phyloP scores from a whole-genome alignment of 805 yeast species.

The Saccharomycopsis sp. region DNA sequence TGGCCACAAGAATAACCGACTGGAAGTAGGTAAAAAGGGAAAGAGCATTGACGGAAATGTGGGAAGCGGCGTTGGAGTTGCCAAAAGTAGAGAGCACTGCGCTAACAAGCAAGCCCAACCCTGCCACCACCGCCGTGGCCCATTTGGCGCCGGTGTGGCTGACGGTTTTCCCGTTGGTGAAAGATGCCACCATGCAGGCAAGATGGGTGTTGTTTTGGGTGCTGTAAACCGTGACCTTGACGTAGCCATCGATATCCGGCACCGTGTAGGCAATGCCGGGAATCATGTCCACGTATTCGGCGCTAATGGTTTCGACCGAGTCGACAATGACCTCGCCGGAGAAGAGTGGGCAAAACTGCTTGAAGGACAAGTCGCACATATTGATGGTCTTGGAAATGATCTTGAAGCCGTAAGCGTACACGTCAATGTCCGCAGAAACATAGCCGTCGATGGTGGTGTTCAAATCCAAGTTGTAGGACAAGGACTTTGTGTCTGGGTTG shows the following conservation, averaged over 20 bases:
- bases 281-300: slow-evolving; percentile 41
- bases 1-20: slow-evolving; percentile 70
- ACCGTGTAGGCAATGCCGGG: slow-evolving; percentile 84
- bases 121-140: slow-evolving; percentile 90
- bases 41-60: slow-evolving; percentile 77
- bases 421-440: slow-evolving; percentile 59
- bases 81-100: slow-evolving; percentile 79
- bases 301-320: slow-evolving; percentile 51
- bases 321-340: slow-evolving; percentile 78
- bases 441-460: slow-evolving; percentile 58
- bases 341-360: slow-evolving; percentile 81
- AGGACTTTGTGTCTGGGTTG: neutral
- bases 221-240: slow-evolving; percentile 40
- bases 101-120: slow-evolving; percentile 76
- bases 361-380: slow-evolving; percentile 59
- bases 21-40: slow-evolving; percentile 84
- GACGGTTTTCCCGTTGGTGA: slow-evolving; percentile 73
- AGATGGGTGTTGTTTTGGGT: slow-evolving; percentile 33
- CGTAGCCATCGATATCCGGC: slow-evolving; percentile 80
- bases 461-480: slow-evolving; percentile 38
- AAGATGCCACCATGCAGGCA: slow-evolving; percentile 70
- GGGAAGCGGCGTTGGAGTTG: slow-evolving; percentile 81
- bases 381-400: slow-evolving; percentile 51
- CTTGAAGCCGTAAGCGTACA: slow-evolving; percentile 80
- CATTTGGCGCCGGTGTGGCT: slow-evolving; percentile 76